phyloP scores from a whole-genome alignment of 805 yeast species.

The Saccharomyces eubayanus region DNA sequence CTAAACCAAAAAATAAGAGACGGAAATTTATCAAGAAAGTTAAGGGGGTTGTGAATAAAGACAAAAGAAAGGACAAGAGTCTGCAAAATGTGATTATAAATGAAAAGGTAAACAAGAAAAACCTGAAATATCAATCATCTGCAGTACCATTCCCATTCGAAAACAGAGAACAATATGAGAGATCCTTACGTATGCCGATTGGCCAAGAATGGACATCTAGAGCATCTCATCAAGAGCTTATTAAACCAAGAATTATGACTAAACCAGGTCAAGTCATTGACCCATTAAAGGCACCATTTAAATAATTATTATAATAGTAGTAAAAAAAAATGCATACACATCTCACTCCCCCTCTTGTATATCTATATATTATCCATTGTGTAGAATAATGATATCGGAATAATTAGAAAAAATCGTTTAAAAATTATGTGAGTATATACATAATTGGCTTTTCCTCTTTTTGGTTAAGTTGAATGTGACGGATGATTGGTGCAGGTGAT shows the following conservation, averaged over 20 bases:
- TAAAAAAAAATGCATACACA: background rate
- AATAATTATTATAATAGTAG: slow-evolving; percentile 26
- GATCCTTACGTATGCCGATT: slow-evolving; percentile 88
- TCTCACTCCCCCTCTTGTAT: background rate
- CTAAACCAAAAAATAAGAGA: slow-evolving; percentile 36
- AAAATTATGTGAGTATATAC: background rate
- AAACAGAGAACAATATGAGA: slow-evolving; percentile 87
- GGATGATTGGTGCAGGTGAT: background rate
- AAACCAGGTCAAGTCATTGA: slow-evolving; percentile 87
- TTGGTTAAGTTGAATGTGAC: background rate
- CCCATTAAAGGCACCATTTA: slow-evolving; percentile 83
- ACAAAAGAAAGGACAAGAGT: slow-evolving; percentile 70
- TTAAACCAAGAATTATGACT: slow-evolving; percentile 80
- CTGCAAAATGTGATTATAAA: slow-evolving; percentile 79
- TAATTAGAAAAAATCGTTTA: background rate
- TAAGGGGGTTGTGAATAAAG: slow-evolving; percentile 64
- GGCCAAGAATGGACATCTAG: slow-evolving; percentile 95
- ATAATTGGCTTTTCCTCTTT: background rate
- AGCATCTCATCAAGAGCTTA: slow-evolving; percentile 75
- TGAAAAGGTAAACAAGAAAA: slow-evolving; percentile 78
- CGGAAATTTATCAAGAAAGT: slow-evolving; percentile 61
- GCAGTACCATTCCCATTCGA: slow-evolving; percentile 95
- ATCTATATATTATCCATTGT: background rate
- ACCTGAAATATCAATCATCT: slow-evolving; percentile 73
- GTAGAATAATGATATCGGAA: background rate